Evolutionary conservation across 2,329 filamentous ascomycete genomes (phyloP).

Genomic region (Neopestalotiopsis sp.): DNA sequence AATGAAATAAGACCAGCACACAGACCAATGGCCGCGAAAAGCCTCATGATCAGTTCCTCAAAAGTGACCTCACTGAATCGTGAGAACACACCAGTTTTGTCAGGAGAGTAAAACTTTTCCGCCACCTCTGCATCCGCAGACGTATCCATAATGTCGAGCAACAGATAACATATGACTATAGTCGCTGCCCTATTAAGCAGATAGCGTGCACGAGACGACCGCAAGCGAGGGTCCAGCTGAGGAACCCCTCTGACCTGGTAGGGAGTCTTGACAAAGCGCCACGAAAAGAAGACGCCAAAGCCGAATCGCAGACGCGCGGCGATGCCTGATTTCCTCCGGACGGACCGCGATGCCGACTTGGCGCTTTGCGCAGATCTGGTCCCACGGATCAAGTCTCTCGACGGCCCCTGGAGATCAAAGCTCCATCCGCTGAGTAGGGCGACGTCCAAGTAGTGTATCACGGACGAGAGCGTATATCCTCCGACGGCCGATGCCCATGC

Average conservation of each 20-base stretch:
- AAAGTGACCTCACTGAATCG: not conserved
- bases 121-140: not conserved
- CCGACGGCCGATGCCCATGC: slow-evolving; percentile 20
- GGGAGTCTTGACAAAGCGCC: slow-evolving; percentile 23
- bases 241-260: slow-evolving; percentile 16
- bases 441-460: slow-evolving; percentile 22
- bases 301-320: slow-evolving; percentile 20
- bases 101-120: not conserved
- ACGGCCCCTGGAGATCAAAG: slow-evolving; percentile 17
- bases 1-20: slow-evolving; percentile 19
- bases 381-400: not conserved
- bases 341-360: not conserved
- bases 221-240: not conserved
- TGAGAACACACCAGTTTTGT: not conserved
- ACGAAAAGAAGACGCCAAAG: slow-evolving; percentile 22
- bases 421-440: slow-evolving; percentile 20
- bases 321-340: not conserved
- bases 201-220: not conserved
- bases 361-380: not conserved
- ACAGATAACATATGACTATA: not conserved
- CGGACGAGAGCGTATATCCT: slow-evolving; percentile 20
- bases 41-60: slow-evolving; percentile 13
- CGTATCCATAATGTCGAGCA: not conserved
- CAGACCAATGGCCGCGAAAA: slow-evolving; percentile 19
- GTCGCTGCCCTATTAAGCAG: not conserved